These are phyloP conservation scores for Oryza rufipogon DNA, from an alignment of 176 grass and related monocot species.

Conservation along the genomic window DNA sequence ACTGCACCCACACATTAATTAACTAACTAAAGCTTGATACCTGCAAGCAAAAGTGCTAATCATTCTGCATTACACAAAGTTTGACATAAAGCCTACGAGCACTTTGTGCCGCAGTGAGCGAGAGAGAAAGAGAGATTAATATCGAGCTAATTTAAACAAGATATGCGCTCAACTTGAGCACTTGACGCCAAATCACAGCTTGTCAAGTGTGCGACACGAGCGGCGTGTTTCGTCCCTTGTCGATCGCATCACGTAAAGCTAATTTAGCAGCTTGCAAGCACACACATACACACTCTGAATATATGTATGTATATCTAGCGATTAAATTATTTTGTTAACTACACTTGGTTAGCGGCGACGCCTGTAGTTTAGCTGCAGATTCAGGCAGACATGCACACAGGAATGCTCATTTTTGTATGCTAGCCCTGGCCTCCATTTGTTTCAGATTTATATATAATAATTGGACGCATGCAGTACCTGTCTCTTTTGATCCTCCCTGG, in stretches of 20 bases:
- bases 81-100: slow-evolving; percentile 23
- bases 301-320: not conserved
- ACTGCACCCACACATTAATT: slow-evolving; percentile 27
- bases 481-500: not conserved
- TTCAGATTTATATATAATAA: not conserved
- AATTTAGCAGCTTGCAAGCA: not conserved
- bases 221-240: not conserved
- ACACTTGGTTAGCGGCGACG: not conserved
- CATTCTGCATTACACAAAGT: slow-evolving; percentile 54
- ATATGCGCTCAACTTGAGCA: slow-evolving; percentile 39
- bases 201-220: slow-evolving; percentile 27
- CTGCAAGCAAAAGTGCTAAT: slow-evolving; percentile 36
- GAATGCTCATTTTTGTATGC: not conserved
- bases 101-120: slow-evolving; percentile 24
- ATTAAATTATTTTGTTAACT: not conserved
- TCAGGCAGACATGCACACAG: not conserved
- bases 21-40: slow-evolving; percentile 23
- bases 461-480: not conserved
- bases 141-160: not conserved
- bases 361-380: not conserved
- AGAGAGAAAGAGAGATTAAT: not conserved
- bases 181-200: slow-evolving; percentile 38
- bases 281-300: not conserved
- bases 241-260: slow-evolving; percentile 20
- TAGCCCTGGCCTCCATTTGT: not conserved